Percentiles rank a stretch among this genome's conserved stretches.
phyloP scores from a whole-genome alignment of 768 basidiomycete genomes.

The Rhodocollybia butyracea region DNA sequence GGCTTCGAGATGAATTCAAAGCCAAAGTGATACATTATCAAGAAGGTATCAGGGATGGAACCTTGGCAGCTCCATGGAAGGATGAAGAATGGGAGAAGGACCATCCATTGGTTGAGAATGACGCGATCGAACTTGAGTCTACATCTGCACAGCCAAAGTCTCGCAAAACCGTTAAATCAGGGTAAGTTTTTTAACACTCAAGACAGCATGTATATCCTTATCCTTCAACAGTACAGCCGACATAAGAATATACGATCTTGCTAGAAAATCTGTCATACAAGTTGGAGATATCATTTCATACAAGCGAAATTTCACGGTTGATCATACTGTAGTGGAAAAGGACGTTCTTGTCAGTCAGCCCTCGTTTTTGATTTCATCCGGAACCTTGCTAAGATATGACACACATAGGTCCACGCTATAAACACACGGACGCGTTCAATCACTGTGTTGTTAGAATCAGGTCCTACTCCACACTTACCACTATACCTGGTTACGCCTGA shows the following conservation, averaged over 20 bases:
- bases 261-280: constrained; percentile 39
- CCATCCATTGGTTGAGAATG: constrained; percentile 22
- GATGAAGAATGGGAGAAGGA: constrained; percentile 57
- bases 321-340: constrained; percentile 45
- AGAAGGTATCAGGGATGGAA: constrained; percentile 41
- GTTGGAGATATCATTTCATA: constrained; percentile 56
- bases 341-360: constrained; percentile 43
- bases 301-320: constrained; percentile 40
- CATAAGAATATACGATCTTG: constrained; percentile 43
- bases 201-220: not conserved
- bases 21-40: constrained; percentile 40
- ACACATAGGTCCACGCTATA: constrained; percentile 41
- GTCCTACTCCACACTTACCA: constrained; percentile 34
- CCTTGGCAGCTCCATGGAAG: constrained; percentile 56
- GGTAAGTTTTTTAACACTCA: constrained; percentile 22
- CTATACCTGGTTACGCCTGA: constrained; percentile 27
- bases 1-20: constrained; percentile 42
- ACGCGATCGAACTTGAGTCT: no score
- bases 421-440: constrained; percentile 38
- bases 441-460: constrained; percentile 39
- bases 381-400: not conserved
- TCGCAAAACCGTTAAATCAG: constrained; percentile 21
- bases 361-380: not conserved
- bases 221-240: constrained; percentile 35
- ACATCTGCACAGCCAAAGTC: not conserved